Evolutionary conservation across 2,329 filamentous ascomycete species (phyloP), one percentile per base, ranked within the genome.

Genomic region (Rutstroemia sydowiana): DNA sequence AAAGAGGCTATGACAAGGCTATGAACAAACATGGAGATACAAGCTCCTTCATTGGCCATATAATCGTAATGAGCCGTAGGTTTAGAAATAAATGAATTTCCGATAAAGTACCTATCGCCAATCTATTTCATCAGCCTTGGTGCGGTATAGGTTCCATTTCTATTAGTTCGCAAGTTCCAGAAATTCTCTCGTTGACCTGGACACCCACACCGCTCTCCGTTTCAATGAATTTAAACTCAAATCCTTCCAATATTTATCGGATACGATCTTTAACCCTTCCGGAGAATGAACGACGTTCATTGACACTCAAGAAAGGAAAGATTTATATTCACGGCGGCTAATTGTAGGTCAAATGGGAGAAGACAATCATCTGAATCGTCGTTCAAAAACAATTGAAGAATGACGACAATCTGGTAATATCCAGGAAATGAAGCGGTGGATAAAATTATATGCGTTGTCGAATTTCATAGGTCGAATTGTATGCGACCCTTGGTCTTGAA

Each of bases 121-220:
- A n/a, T n/a, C n/a, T n/a, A n/a, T n/a, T n/a, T 36, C 16, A 4
- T 37, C 34, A 37, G 34, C 34, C 34, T 37, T 37, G 34, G n/a
- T n/a, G n/a, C n/a, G n/a, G n/a, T n/a, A 37, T 18, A 10, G n/a
- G 34, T 37, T 41, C 20, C 11, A 41, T 10, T 39, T 7, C 5
- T 11, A n/a, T n/a, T 4, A 14, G 14, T 32, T 32, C 20, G 34
- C 9, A 37, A 13, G 34, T 37, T 37, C 34, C 34, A 37, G 34
- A 37, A 37, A 21, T 47, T 20, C n/a, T 28, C 9, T 13, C 23
- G 48, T 50, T 50, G 48, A 45, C 48, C 48, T 50, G 48, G 48
- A 50, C 48, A 50, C 48, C 21, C 48, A 50, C 48, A 50, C 48
- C 48, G 48, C 48, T 37, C n/a, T 45, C 40, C 41, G 39, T 21